Conservation (phyloP, 495 filamentous ascomycete genomes). For the Xylaria scruposa region DNA sequence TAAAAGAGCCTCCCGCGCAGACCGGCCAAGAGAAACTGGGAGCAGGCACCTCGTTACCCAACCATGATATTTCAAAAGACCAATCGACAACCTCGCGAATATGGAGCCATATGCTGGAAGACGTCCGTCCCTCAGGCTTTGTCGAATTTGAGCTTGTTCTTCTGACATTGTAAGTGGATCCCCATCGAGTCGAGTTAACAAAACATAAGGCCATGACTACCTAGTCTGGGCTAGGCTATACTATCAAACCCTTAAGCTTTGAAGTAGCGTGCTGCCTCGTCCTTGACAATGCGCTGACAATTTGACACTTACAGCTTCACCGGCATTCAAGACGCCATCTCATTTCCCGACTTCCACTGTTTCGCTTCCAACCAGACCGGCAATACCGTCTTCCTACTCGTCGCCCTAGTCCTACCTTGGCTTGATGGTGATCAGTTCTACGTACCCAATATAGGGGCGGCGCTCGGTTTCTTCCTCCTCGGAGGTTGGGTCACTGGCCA, state of each 20-base stretch:
- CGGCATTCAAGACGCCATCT: constrained; percentile 63
- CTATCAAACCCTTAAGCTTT: neutral
- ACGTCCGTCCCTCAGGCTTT: constrained; percentile 44
- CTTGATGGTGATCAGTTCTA: constrained; percentile 55
- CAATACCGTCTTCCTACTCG: constrained; percentile 64
- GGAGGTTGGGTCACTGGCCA: constrained; percentile 63
- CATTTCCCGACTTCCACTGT: constrained; percentile 67
- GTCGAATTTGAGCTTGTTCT: constrained; percentile 51
- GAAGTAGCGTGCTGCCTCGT: neutral
- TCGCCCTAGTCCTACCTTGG: constrained; percentile 59
- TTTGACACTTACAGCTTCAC: constrained; percentile 35
- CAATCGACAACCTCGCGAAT: constrained; percentile 33
- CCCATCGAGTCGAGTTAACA: neutral
- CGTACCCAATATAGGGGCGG: constrained; percentile 59
- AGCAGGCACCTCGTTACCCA: neutral
- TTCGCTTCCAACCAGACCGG: constrained; percentile 73
- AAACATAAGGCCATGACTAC: neutral
- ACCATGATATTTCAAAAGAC: neutral
- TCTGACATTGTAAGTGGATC: constrained; percentile 49
- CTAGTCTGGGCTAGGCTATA: neutral
- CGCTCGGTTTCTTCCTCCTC: constrained; percentile 61
- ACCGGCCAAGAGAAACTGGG: neutral
- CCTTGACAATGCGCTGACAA: constrained; percentile 28
- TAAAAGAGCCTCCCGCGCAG: neutral
- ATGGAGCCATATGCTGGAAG: constrained; percentile 47